Percentiles rank a stretch among this genome's conserved stretches.
Evolutionary conservation across 306 rosid genomes (phyloP).

Genomic region (Sicyos baderoa): DNA sequence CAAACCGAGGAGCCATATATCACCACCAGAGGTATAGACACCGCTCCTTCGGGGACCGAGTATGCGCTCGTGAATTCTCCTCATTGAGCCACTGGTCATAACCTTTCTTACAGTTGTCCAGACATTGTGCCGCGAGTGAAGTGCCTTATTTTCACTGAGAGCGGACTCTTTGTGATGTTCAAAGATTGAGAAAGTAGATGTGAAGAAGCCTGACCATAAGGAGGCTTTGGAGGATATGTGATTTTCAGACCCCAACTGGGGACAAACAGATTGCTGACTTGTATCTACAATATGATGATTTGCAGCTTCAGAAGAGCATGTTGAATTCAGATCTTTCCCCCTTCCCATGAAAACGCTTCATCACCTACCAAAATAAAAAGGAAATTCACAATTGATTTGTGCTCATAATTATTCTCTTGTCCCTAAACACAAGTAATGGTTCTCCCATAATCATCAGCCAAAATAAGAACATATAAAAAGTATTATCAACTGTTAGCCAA

Average conservation of each 20-base stretch:
- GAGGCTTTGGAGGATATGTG: constrained; percentile 54
- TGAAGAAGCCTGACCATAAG: constrained; percentile 69
- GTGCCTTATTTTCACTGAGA: constrained; percentile 58
- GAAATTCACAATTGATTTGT: no score
- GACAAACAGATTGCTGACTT: constrained; percentile 37
- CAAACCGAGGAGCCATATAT: constrained; percentile 90
- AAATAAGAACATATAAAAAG: neutral
- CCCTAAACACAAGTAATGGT: no score
- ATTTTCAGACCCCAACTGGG: constrained; percentile 42
- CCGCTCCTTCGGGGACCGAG: constrained; percentile 67
- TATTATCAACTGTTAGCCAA: neutral
- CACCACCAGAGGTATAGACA: constrained; percentile 60
- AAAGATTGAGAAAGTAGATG: constrained; percentile 62
- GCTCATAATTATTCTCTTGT: no score
- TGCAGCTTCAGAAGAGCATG: constrained; percentile 48
- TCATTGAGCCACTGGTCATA: constrained; percentile 64
- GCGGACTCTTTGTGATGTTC: constrained; percentile 63
- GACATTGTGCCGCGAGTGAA: constrained; percentile 50
- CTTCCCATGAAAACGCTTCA: constrained; percentile 57
- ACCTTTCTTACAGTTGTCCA: constrained; percentile 77
- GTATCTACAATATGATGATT: constrained; percentile 45
- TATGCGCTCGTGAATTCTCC: constrained; percentile 74
- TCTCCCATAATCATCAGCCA: no score
- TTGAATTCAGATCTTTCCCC: constrained; percentile 50
- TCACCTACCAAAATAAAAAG: constrained; percentile 34